A percentile compares a stretch with the other conserved stretches of the same genome.
Evolutionary conservation across 2,329 filamentous ascomycete genomes (phyloP).

Genomic region (Paraphoma sp.): DNA sequence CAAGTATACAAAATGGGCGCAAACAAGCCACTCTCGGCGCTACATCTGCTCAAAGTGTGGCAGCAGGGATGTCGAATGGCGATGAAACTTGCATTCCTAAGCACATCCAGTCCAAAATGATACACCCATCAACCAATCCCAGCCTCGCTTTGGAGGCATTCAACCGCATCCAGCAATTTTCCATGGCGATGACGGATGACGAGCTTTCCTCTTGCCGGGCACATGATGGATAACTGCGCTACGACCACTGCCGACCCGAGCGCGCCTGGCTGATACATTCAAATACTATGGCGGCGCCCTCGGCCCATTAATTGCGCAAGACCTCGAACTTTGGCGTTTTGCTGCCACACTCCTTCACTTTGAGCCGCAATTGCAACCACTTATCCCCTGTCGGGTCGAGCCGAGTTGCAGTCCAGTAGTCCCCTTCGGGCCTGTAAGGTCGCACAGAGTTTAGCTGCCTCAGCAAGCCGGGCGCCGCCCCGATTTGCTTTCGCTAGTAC

Average conservation of each 20-base stretch:
- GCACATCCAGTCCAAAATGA: not conserved
- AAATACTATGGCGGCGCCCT: constrained; percentile 9
- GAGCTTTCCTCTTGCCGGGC: constrained; percentile 3
- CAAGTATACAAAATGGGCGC: constrained; percentile 8
- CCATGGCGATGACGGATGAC: constrained; percentile 8
- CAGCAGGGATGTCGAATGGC: not conserved
- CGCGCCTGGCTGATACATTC: constrained; percentile 10
- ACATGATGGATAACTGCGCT: constrained; percentile 10
- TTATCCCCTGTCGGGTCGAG: constrained; percentile 12
- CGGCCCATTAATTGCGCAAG: not conserved
- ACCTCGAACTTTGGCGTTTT: not conserved
- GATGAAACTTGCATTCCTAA: constrained; percentile 5
- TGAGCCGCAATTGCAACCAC: constrained; percentile 11
- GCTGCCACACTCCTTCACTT: constrained; percentile 1
- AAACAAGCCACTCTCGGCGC: constrained; percentile 3
- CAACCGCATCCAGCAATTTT: not conserved
- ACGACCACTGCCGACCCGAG: constrained; percentile 3
- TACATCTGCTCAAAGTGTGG: not conserved
- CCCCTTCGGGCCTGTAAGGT: constrained; percentile 14
- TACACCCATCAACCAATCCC: constrained; percentile 1
- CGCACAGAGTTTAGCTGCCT: constrained; percentile 18
- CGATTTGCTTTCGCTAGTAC: constrained; percentile 17
- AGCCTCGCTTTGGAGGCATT: constrained; percentile 6
- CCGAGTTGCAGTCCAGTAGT: constrained; percentile 21
- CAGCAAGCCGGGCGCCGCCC: constrained; percentile 21